phyloP scores from a whole-genome alignment of 1,284 basidiomycete genomes.

The Puccinia triticina region DNA sequence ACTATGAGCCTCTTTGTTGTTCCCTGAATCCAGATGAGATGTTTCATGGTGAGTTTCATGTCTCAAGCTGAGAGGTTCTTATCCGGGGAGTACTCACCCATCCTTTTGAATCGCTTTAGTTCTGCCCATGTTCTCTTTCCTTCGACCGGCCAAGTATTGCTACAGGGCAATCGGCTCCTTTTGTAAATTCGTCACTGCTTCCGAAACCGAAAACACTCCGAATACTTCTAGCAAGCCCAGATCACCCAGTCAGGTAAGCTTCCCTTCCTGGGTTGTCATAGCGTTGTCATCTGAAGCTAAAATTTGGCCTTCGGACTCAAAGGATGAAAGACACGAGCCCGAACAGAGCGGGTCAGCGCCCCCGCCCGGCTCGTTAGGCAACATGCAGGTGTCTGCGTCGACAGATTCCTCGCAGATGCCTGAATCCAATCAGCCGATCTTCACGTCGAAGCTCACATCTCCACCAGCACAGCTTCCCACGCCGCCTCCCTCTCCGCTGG shows the following conservation, averaged over 20 bases:
- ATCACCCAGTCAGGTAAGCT: not conserved
- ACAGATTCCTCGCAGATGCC: not conserved
- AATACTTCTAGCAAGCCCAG: conserved; percentile 55
- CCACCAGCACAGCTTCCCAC: conserved; percentile 13
- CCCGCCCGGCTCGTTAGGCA: not conserved
- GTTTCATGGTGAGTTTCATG: conserved; percentile 37
- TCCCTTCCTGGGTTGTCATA: not conserved
- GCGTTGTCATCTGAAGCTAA: not conserved
- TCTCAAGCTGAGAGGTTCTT: not conserved
- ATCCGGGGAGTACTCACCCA: not conserved
- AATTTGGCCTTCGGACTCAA: not conserved
- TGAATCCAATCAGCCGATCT: conserved; percentile 31
- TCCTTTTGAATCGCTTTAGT: conserved; percentile 61
- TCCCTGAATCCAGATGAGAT: conserved; percentile 33
- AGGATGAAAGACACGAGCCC: not conserved
- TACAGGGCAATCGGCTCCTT: conserved; percentile 61
- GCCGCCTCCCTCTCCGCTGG: not conserved
- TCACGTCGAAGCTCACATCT: conserved; percentile 37
- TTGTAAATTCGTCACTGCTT: conserved; percentile 59
- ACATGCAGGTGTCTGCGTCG: not conserved
- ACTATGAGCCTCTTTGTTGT: conserved; percentile 2
- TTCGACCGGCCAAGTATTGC: conserved; percentile 61
- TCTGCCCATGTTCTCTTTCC: conserved; percentile 62
- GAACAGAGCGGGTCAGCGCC: not conserved
- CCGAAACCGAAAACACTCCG: conserved; percentile 54